Evolutionary conservation across 1,139 yeast species (phyloP).

Genomic region (Diutina catenulata): DNA sequence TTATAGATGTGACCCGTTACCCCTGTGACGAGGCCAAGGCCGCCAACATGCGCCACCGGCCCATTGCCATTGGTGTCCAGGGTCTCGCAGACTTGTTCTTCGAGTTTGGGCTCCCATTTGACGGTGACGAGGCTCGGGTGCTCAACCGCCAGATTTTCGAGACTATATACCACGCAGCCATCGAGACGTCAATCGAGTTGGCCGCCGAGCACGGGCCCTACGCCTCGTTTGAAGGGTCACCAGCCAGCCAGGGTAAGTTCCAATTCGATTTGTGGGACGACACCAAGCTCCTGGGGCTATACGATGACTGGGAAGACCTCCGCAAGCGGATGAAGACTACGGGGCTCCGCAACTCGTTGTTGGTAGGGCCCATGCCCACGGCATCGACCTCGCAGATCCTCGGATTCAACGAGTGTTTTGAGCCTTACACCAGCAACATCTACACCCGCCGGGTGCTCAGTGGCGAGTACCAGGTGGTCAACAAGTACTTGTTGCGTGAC

Average conservation of each 20-base stretch:
- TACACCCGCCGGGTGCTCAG: slow-evolving; percentile 50
- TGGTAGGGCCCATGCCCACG: slow-evolving; percentile 58
- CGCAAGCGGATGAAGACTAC: slow-evolving; percentile 31
- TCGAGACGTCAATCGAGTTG: slow-evolving; percentile 44
- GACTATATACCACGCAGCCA: slow-evolving; percentile 49
- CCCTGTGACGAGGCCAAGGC: slow-evolving; percentile 42
- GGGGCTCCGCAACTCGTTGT: slow-evolving; percentile 47
- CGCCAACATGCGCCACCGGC: slow-evolving; percentile 47
- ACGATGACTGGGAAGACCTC: slow-evolving; percentile 41
- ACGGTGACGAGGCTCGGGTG: slow-evolving; percentile 43
- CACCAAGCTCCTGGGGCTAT: slow-evolving; percentile 25
- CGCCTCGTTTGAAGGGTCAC: slow-evolving; percentile 41
- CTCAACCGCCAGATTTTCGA: slow-evolving; percentile 49
- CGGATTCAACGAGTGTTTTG: slow-evolving; percentile 53
- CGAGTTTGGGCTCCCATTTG: slow-evolving; percentile 45
- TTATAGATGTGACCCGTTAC: slow-evolving; percentile 44
- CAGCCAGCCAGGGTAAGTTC: slow-evolving; percentile 44
- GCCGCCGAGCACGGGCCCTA: slow-evolving; percentile 38
- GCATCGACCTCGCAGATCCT: slow-evolving; percentile 53
- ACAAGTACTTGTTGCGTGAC: slow-evolving; percentile 42
- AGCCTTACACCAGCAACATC: slow-evolving; percentile 49
- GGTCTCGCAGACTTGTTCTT: slow-evolving; percentile 52
- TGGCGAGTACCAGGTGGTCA: slow-evolving; percentile 52
- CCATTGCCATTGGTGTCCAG: slow-evolving; percentile 52
- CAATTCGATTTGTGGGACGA: slow-evolving; percentile 49